phyloP scores from a whole-genome alignment of 2,329 filamentous ascomycete species.

The Zasmidium citrigriseum region DNA sequence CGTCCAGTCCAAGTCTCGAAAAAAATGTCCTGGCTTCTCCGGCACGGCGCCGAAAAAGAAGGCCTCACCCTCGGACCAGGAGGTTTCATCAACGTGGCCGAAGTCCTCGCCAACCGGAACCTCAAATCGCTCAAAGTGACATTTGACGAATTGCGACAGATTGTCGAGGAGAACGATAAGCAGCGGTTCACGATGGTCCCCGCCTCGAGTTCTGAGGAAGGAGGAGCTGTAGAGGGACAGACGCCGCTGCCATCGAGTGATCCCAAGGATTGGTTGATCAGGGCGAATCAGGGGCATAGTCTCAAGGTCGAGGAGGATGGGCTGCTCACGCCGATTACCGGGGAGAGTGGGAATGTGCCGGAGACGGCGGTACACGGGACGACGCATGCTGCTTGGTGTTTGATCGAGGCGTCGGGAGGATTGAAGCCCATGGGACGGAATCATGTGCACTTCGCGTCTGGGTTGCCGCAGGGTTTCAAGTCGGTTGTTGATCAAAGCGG shows the following conservation, averaged over 20 bases:
- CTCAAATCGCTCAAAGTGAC: conserved; percentile 72
- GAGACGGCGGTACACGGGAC: conserved; percentile 77
- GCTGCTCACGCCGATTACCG: conserved; percentile 68
- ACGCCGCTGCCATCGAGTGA: conserved; percentile 38
- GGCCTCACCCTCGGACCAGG: conserved; percentile 58
- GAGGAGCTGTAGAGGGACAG: conserved; percentile 32
- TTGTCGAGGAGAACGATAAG: conserved; percentile 79
- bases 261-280: conserved; percentile 76
- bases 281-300: conserved; percentile 92
- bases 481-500: conserved; percentile 31
- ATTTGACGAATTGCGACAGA: conserved; percentile 68
- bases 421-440: conserved; percentile 79
- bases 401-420: conserved; percentile 75
- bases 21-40: conserved; percentile 51
- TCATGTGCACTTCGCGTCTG: conserved; percentile 87
- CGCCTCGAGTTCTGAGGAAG: conserved; percentile 31
- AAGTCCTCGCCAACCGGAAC: conserved; percentile 59
- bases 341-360: conserved; percentile 32
- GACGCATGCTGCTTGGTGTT: conserved; percentile 75
- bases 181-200: conserved; percentile 82
- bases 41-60: conserved; percentile 64
- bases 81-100: conserved; percentile 62
- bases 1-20: conserved; percentile 36
- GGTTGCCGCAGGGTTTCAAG: conserved; percentile 58
- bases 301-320: conserved; percentile 73